phyloP scores from a whole-genome alignment of 2,329 filamentous ascomycete genomes.

The Hymenotorrendiella dingleyae region DNA sequence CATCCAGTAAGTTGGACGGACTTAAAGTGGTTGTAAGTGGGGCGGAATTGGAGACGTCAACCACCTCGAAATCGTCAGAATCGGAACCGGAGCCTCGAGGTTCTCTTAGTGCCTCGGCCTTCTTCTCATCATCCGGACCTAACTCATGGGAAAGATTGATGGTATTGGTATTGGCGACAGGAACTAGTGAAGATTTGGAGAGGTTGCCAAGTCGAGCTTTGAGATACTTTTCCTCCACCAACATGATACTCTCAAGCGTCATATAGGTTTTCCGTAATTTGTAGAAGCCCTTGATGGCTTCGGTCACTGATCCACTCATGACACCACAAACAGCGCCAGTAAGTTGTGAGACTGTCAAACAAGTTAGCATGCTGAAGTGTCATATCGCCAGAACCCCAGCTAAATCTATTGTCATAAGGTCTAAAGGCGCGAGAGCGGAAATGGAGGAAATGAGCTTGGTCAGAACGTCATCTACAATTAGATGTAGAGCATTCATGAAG shows the following conservation, averaged over 20 bases:
- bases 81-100: background rate
- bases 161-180: background rate
- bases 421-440: too few relatives aligned
- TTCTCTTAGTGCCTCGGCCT: background rate
- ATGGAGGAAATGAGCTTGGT: too few relatives aligned
- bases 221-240: slow-evolving; percentile 60
- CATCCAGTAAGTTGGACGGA: slow-evolving; percentile 22
- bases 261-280: slow-evolving; percentile 85
- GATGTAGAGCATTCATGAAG: too few relatives aligned
- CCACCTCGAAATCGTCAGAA: background rate
- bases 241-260: slow-evolving; percentile 72
- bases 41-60: slow-evolving; percentile 6
- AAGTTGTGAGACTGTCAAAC: slow-evolving; percentile 59
- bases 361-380: slow-evolving; percentile 2
- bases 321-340: slow-evolving; percentile 87
- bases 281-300: slow-evolving; percentile 87
- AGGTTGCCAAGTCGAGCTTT: slow-evolving; percentile 23
- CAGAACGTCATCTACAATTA: too few relatives aligned
- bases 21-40: slow-evolving; percentile 13
- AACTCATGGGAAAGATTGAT: slow-evolving; percentile 1
- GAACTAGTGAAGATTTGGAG: background rate
- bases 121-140: background rate
- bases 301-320: slow-evolving; percentile 86
- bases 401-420: too few relatives aligned
- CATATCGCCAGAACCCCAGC: too few relatives aligned